These are phyloP conservation scores for Arthrobotrys iridis DNA, from an alignment of 2,329 filamentous ascomycete genomes.

Conservation along the genomic window DNA sequence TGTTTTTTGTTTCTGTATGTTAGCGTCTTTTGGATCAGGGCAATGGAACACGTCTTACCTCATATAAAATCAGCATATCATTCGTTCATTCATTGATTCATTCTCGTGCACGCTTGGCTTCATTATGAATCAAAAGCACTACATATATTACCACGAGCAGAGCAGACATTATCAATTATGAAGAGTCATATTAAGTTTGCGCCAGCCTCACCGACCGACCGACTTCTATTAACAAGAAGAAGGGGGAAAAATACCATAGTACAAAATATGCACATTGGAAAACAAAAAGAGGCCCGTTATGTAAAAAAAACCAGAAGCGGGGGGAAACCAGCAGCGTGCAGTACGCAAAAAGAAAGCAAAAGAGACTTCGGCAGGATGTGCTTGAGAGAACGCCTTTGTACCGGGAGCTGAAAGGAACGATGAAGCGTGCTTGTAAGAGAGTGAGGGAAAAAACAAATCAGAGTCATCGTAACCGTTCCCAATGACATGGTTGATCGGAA, in stretches of 20 bases:
- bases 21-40: slow-evolving; percentile 20
- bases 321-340: not conserved
- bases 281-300: not conserved
- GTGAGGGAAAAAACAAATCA: slow-evolving; percentile 15
- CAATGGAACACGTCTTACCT: not conserved
- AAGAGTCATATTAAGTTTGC: not conserved
- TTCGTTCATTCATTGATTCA: too few species aligned
- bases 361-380: slow-evolving; percentile 7
- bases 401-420: slow-evolving; percentile 10
- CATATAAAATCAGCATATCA: too few species aligned
- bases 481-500: slow-evolving; percentile 8
- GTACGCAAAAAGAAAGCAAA: slow-evolving; percentile 10
- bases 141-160: not conserved
- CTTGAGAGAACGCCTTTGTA: slow-evolving; percentile 45
- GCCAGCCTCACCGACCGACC: slow-evolving; percentile 6
- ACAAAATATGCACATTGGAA: slow-evolving; percentile 35
- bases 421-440: slow-evolving; percentile 18
- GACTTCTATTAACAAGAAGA: slow-evolving; percentile 36
- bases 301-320: not conserved
- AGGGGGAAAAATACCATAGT: slow-evolving; percentile 4
- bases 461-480: slow-evolving; percentile 48
- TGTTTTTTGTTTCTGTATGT: not conserved
- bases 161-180: not conserved
- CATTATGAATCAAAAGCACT: too few species aligned
- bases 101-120: too few species aligned